phyloP scores from a whole-genome alignment of 805 yeast species.

The Candida silvatica region DNA sequence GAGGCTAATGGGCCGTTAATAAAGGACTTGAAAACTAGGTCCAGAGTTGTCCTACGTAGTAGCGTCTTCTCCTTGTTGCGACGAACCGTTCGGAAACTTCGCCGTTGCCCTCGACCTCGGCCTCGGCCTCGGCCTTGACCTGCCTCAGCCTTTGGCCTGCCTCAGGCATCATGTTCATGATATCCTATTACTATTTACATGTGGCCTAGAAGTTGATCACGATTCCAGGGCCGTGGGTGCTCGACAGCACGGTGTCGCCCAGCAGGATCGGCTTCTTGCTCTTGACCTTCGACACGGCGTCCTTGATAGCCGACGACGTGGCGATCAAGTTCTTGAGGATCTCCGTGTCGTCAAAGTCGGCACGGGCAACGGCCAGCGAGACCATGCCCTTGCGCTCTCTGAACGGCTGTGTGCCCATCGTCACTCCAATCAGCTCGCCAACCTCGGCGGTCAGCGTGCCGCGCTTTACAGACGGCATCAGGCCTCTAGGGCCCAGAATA shows the following conservation, averaged over 20 bases:
- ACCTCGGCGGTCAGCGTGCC: conserved; percentile 79
- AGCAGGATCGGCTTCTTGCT: conserved; percentile 59
- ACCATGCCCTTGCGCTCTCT: conserved; percentile 61
- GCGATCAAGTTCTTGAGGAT: conserved; percentile 62
- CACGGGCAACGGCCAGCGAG: conserved; percentile 66
- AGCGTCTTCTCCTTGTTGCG: no score
- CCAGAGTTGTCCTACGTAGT: no score
- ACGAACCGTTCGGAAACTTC: no score
- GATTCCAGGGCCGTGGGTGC: conserved; percentile 76
- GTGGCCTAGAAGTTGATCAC: conserved; percentile 41
- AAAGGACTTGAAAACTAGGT: no score
- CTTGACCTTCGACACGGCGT: conserved; percentile 44
- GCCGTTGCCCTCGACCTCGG: no score
- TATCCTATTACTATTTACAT: neutral
- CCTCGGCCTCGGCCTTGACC: no score
- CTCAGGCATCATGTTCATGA: no score
- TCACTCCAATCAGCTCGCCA: conserved; percentile 38
- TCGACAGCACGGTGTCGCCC: conserved; percentile 59
- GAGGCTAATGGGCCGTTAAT: no score
- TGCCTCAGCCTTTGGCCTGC: no score
- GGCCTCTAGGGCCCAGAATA: conserved; percentile 76
- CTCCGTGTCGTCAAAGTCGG: conserved; percentile 70
- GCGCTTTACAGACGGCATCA: conserved; percentile 80
- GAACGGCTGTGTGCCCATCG: conserved; percentile 66
- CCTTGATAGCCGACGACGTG: conserved; percentile 52